These are phyloP conservation scores for Solanum appendiculatum DNA, from an alignment of 257 asterid species.

Conservation along the genomic window DNA sequence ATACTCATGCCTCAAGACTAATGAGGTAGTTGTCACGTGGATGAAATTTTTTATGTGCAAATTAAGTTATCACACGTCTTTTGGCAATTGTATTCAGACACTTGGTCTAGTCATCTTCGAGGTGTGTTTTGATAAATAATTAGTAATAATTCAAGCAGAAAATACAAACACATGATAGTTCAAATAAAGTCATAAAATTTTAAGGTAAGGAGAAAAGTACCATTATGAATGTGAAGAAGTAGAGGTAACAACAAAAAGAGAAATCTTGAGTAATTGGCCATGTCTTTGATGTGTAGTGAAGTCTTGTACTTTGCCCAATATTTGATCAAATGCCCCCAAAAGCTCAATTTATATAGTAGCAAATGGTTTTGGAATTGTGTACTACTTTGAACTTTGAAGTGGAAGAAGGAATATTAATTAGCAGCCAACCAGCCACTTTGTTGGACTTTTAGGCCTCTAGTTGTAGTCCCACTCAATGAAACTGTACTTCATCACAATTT, in stretches of 20 bases:
- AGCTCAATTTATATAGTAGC: neutral
- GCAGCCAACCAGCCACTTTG: neutral
- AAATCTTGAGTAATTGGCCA: slow-evolving; percentile 24
- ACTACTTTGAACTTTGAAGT: neutral
- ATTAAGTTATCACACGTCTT: neutral
- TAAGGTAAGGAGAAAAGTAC: neutral
- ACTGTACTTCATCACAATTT: neutral
- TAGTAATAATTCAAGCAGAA: too few species aligned
- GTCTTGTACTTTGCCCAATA: neutral
- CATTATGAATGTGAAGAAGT: slow-evolving; percentile 33
- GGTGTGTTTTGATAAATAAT: too few species aligned
- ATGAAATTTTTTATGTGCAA: neutral
- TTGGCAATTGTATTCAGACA: too few species aligned
- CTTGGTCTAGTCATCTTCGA: too few species aligned
- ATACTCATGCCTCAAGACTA: neutral
- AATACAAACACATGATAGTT: too few species aligned
- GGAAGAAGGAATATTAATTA: neutral
- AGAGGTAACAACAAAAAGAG: slow-evolving; percentile 28
- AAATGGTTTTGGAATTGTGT: neutral
- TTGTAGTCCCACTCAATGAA: neutral
- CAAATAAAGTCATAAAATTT: neutral
- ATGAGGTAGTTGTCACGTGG: neutral
- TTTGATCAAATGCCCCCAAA: neutral
- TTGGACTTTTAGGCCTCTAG: neutral
- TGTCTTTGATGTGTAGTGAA: neutral